These are phyloP conservation scores for Aaosphaeria pasadenensis DNA, from an alignment of 2,329 filamentous ascomycete genomes.

Conservation along the genomic window DNA sequence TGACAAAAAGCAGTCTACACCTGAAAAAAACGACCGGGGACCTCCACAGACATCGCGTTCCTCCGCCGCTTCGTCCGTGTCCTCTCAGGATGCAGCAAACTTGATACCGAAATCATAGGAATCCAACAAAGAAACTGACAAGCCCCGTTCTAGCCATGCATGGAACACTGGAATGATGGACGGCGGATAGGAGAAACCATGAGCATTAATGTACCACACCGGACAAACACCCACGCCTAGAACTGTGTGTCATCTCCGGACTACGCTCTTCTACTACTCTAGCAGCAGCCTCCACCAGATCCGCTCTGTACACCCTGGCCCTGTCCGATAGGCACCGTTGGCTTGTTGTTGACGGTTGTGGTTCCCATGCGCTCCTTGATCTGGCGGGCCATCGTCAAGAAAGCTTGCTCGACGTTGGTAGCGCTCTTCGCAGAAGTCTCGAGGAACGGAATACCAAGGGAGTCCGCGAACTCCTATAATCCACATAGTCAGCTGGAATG, in stretches of 20 bases:
- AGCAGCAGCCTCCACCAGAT: slow-evolving; percentile 87
- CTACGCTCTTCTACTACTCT: slow-evolving; percentile 41
- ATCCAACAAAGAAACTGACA: slow-evolving; percentile 24
- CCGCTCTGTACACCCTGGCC: slow-evolving; percentile 91
- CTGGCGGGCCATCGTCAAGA: slow-evolving; percentile 99
- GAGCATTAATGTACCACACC: slow-evolving; percentile 26
- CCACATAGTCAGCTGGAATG: slow-evolving; percentile 13
- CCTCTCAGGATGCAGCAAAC: slow-evolving; percentile 12
- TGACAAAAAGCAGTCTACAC: slow-evolving; percentile 13
- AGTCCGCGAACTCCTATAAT: slow-evolving; percentile 91
- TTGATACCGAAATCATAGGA: slow-evolving; percentile 18
- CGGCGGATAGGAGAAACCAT: slow-evolving; percentile 21
- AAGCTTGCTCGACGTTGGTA: slow-evolving; percentile 98
- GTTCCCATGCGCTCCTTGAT: slow-evolving; percentile 99
- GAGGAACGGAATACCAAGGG: slow-evolving; percentile 97
- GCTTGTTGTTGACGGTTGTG: slow-evolving; percentile 96
- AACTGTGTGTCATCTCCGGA: slow-evolving; percentile 17
- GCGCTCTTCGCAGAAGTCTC: slow-evolving; percentile 99
- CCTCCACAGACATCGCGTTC: slow-evolving; percentile 6
- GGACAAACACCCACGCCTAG: slow-evolving; percentile 27
- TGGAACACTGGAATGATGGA: slow-evolving; percentile 21
- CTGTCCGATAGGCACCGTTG: slow-evolving; percentile 91
- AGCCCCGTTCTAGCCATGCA: slow-evolving; percentile 29
- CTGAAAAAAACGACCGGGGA: slow-evolving; percentile 7
- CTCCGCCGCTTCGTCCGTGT: slow-evolving; percentile 7